A percentile compares a stretch with the other conserved stretches of the same genome.
Evolutionary conservation across 805 yeast genomes (phyloP).

Genomic region (Kuraishia hungarica): DNA sequence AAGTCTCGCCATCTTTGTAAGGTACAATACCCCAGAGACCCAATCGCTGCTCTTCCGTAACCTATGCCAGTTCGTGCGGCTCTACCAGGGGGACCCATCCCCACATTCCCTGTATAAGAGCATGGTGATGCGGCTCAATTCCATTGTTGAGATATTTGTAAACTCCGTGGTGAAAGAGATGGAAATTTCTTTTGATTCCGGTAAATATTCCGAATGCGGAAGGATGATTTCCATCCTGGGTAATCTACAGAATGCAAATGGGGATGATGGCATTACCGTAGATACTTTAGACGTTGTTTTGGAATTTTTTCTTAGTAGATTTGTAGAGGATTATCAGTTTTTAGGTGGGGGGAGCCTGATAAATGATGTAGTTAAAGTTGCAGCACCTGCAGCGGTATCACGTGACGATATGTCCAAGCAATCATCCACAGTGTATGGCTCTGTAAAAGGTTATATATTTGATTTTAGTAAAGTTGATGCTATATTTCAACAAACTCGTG

Average conservation of each 20-base stretch:
- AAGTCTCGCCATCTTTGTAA: conserved; percentile 18
- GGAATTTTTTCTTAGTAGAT: conserved; percentile 23
- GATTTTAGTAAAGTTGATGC: conserved; percentile 14
- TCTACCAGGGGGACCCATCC: conserved; percentile 12
- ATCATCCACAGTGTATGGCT: conserved; percentile 16
- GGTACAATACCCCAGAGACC: conserved; percentile 19
- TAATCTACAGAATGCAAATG: conserved; percentile 11
- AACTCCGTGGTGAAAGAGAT: conserved; percentile 64
- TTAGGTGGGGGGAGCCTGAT: conserved; percentile 14
- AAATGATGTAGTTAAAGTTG: conserved; percentile 12
- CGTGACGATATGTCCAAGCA: no score
- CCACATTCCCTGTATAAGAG: conserved; percentile 10
- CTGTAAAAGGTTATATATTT: conserved; percentile 19
- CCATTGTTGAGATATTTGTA: conserved; percentile 60
- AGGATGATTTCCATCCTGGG: conserved; percentile 17
- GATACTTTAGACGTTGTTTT: conserved; percentile 23
- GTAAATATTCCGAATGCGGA: conserved; percentile 31
- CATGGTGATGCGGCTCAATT: conserved; percentile 30
- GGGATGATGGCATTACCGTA: conserved; percentile 19
- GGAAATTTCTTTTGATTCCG: conserved; percentile 43
- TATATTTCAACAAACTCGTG: conserved; percentile 11
- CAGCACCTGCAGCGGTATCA: no score
- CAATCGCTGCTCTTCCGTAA: conserved; percentile 24
- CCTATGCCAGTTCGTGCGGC: conserved; percentile 15
- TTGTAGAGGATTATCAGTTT: conserved; percentile 19